Evolutionary conservation across 139 green algal genomes (phyloP), one percentile per base, ranked within the genome.

Genomic region (Gonium pectorale): DNA sequence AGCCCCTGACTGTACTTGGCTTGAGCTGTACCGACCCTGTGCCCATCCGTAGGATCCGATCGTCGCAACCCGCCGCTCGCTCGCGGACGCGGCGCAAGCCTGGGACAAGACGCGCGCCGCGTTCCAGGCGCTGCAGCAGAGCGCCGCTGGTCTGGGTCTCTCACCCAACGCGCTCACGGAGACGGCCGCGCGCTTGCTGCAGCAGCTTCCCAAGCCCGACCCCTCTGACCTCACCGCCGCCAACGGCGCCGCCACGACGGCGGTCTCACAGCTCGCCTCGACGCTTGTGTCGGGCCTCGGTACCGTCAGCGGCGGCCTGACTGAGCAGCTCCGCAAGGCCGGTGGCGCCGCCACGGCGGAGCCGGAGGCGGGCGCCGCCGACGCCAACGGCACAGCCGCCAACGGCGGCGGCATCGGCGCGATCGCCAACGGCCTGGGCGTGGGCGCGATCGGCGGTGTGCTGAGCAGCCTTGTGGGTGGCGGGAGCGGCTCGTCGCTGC

Each of bases 61-160:
- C 0, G 40, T n/a, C 31, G 62, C 63, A 24, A 68, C 77, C 4
- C 60, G 66, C 40, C 37, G 24, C 22, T 60, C 44, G 15, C 31
- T 63, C 17, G 37, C 35, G 21, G 72, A 80, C 38, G 72, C 72
- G 37, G 72, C 37, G 21, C 35, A 40, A 2, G 74, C 56, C 8
- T 54, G 52, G 54, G 74, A 81, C 40, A 60, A 59, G 40, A 82
- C 75, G 15, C 56, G 38, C 1, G 59, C 40, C n/a, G 59, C 75
- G 22, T 17, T 82, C 4, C 49, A 52, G n/a, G 74, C 74, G 40
- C 74, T 81, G 56, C 74, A 81, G 37, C 44, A 64, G 31, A 62
- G 31, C 75, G 56, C 75, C 40, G 75, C 40, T 2, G 41, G 8
- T 21, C 77, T 71, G n/a, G 77, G 77, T 9, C 41, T 83, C 2